Conservation (phyloP, 805 yeast species). For the Starmerella potacharoeniae region DNA sequence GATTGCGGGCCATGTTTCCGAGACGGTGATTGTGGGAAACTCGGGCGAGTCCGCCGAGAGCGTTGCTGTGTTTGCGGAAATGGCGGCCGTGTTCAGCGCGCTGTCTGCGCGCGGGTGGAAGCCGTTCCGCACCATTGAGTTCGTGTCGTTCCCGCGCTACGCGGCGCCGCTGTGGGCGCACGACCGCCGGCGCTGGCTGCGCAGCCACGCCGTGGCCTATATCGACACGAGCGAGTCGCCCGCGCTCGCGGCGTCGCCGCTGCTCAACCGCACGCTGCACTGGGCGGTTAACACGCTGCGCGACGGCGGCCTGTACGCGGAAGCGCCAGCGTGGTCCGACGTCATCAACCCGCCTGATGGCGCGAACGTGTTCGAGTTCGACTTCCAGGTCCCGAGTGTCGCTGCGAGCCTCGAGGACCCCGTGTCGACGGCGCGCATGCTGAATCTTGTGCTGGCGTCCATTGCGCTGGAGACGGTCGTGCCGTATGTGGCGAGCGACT, state of each 20-base stretch:
- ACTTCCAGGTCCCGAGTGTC: conserved; percentile 9
- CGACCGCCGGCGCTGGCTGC: background rate
- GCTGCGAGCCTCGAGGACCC: background rate
- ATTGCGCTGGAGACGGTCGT: conserved; percentile 10
- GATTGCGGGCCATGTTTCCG: conserved; percentile 8
- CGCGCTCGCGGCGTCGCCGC: conserved; percentile 5
- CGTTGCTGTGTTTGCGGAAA: conserved; percentile 4
- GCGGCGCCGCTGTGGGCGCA: conserved; percentile 6
- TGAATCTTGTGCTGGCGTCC: conserved; percentile 7
- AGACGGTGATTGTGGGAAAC: conserved; percentile 11
- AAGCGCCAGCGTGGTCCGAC: background rate
- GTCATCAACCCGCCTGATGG: conserved; percentile 2
- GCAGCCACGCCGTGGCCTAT: conserved; percentile 2
- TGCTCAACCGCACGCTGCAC: background rate
- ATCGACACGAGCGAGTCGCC: conserved; percentile 1
- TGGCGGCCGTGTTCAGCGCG: background rate
- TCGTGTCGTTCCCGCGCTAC: conserved; percentile 11
- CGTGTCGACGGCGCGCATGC: background rate
- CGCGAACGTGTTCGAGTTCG: background rate
- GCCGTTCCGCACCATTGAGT: conserved; percentile 13
- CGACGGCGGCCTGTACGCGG: conserved; percentile 5
- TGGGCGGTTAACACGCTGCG: conserved; percentile 8
- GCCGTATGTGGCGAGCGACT: conserved; percentile 7
- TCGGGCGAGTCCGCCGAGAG: conserved; percentile 4
- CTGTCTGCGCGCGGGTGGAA: conserved; percentile 9